These are phyloP conservation scores for Cardamine chenopodiifolia DNA, from an alignment of 345 rosid species.

Conservation along the genomic window DNA sequence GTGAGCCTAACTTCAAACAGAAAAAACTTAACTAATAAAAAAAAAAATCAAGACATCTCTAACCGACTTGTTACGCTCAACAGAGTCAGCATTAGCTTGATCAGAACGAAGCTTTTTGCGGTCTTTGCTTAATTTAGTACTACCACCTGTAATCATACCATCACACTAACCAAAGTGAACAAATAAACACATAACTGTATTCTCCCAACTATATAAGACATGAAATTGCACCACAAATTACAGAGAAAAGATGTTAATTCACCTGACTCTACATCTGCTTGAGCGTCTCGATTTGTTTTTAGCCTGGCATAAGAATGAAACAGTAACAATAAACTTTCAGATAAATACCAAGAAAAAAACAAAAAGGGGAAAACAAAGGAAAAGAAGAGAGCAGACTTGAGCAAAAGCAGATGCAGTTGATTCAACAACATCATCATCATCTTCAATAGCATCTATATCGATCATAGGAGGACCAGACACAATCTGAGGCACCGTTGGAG, in stretches of 20 bases:
- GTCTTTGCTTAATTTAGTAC: neutral
- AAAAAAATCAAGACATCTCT: neutral
- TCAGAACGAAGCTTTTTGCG: constrained; percentile 22
- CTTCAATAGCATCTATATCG: constrained; percentile 65
- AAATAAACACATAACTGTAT: neutral
- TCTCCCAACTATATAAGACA: constrained; percentile 5
- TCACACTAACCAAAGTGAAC: constrained; percentile 24
- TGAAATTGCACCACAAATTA: neutral
- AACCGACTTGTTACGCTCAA: constrained; percentile 24
- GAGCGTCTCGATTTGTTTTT: constrained; percentile 65
- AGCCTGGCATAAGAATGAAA: constrained; percentile 55
- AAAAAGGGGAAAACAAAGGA: neutral
- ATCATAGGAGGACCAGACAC: constrained; percentile 39
- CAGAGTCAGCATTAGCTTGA: constrained; percentile 23
- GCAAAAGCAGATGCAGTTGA: constrained; percentile 79
- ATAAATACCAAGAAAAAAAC: constrained; percentile 3
- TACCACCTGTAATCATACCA: constrained; percentile 27
- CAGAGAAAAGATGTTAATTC: neutral
- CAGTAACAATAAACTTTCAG: constrained; percentile 15
- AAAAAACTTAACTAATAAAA: neutral
- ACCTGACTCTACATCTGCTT: constrained; percentile 74
- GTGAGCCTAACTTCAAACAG: constrained; percentile 24
- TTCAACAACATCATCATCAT: constrained; percentile 84
- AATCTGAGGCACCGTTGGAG: constrained; percentile 21
- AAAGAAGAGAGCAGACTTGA: constrained; percentile 48